Evolutionary conservation across 805 yeast species (phyloP).

Genomic region (Ogataea zsoltii): DNA sequence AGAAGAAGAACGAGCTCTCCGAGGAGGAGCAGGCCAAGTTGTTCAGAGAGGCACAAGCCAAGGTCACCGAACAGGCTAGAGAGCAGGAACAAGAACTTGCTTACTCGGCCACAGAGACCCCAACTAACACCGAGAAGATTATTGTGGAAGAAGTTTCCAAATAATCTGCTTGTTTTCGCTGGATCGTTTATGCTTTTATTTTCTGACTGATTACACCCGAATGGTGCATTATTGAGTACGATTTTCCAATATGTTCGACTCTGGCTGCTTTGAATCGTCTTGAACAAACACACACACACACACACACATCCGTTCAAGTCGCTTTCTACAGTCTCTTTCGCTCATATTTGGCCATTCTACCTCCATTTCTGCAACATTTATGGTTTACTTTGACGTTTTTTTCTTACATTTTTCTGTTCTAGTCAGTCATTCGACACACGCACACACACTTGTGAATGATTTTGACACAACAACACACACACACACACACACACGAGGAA

Average conservation of each 20-base stretch:
- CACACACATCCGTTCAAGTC: conserved; percentile 16
- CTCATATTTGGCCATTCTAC: not conserved
- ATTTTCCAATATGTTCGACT: too few species aligned
- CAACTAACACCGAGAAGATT: conserved; percentile 7
- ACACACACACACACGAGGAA: conserved; percentile 14
- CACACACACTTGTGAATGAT: conserved; percentile 10
- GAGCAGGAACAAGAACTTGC: not conserved
- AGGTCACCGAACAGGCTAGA: conserved; percentile 26
- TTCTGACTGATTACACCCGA: too few species aligned
- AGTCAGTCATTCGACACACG: conserved; percentile 3
- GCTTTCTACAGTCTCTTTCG: not conserved
- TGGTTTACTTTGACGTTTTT: not conserved
- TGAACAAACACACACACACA: conserved; percentile 8
- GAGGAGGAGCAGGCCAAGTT: conserved; percentile 53
- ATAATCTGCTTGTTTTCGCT: conserved; percentile 1
- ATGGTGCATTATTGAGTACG: too few species aligned
- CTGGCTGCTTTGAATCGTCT: not conserved
- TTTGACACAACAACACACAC: conserved; percentile 14
- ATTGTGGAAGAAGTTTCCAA: conserved; percentile 4
- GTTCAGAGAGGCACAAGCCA: conserved; percentile 43
- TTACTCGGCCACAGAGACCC: not conserved
- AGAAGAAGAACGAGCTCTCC: conserved; percentile 60
- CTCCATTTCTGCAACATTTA: too few species aligned
- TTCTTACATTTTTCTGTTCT: not conserved
- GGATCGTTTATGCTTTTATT: too few species aligned